phyloP scores from a whole-genome alignment of 495 filamentous ascomycete genomes.

The Penicillium crystallinum region DNA sequence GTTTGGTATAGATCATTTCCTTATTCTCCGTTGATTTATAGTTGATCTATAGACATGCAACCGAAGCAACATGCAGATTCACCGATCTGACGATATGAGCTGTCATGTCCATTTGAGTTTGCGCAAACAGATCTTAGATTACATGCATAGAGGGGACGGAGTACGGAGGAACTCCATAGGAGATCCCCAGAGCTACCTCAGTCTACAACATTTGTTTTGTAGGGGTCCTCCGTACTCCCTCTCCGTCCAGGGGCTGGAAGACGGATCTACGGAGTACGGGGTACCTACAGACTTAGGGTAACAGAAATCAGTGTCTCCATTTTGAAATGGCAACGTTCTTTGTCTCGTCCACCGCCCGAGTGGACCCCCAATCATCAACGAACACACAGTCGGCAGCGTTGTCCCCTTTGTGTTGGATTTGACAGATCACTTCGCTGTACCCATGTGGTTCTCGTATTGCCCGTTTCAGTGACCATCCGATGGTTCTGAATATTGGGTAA shows the following conservation, averaged over 20 bases:
- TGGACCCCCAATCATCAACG: not conserved
- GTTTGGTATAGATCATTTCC: slow-evolving; percentile 1
- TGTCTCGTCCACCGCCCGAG: not conserved
- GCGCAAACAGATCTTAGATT: not conserved
- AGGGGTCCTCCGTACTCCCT: no score
- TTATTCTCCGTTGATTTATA: not conserved
- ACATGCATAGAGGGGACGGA: no score
- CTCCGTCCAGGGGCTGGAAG: no score
- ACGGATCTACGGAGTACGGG: no score
- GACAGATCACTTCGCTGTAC: not conserved
- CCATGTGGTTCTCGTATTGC: not conserved
- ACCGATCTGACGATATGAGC: not conserved
- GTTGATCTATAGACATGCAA: not conserved
- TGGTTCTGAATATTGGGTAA: no score
- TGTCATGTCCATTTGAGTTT: not conserved
- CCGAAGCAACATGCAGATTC: not conserved
- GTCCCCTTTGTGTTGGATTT: not conserved
- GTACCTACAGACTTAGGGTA: not conserved
- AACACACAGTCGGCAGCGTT: slow-evolving; percentile 2
- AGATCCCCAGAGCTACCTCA: no score
- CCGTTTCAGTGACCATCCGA: not conserved
- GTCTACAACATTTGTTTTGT: no score
- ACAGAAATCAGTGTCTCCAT: not conserved
- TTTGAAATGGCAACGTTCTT: not conserved
- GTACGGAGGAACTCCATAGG: no score